A percentile compares a stretch with the other conserved stretches of the same genome.
These are phyloP conservation scores for Acer negundo DNA, from an alignment of 345 rosid species.

Conservation along the genomic window DNA sequence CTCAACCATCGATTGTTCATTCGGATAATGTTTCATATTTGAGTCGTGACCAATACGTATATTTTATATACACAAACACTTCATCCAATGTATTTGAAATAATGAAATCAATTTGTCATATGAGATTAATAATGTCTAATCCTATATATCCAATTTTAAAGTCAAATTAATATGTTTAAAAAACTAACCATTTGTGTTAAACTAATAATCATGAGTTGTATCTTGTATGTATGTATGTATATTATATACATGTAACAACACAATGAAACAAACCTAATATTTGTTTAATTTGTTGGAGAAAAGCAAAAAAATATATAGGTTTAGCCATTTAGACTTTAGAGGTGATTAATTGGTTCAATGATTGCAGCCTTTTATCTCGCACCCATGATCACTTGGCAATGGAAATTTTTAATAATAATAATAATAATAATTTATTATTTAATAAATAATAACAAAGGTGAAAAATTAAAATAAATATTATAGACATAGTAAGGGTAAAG, in stretches of 20 bases:
- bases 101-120: not conserved
- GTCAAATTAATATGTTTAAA: not conserved
- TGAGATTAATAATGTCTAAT: not conserved
- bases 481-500: constrained; percentile 12
- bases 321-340: not conserved
- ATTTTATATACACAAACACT: not conserved
- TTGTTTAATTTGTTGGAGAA: too few species aligned
- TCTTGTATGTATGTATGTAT: not conserved
- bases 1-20: too few species aligned
- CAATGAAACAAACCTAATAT: too few species aligned
- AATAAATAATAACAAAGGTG: not conserved
- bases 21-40: too few species aligned
- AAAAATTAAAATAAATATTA: not conserved
- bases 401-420: not conserved
- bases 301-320: not conserved
- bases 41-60: too few species aligned
- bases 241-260: not conserved
- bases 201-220: not conserved
- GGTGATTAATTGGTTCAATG: constrained; percentile 15
- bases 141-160: not conserved
- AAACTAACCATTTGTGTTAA: not conserved
- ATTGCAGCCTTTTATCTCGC: constrained; percentile 17
- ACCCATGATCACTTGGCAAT: not conserved
- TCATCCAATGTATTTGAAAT: not conserved
- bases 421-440: not conserved